A percentile compares a stretch with the other conserved stretches of the same genome.
phyloP scores from a whole-genome alignment of 192 early-diverging fungal species.

The Funneliformis mosseae region DNA sequence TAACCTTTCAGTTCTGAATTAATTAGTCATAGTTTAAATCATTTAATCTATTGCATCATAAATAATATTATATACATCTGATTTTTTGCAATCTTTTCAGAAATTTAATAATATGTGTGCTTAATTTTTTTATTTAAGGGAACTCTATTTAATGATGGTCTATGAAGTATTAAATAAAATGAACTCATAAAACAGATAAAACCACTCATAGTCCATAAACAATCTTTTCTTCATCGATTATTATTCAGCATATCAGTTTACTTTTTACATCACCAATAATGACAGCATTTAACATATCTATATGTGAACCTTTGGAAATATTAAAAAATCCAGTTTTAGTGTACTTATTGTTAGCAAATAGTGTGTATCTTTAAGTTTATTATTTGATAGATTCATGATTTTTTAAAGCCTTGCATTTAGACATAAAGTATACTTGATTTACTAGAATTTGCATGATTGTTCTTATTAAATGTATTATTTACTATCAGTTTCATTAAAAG shows the following conservation, averaged over 20 bases:
- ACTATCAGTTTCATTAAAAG: slow-evolving; percentile 12
- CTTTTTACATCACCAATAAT: slow-evolving; percentile 23
- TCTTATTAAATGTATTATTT: neutral
- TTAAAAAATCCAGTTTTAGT: slow-evolving; percentile 26
- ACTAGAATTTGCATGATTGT: neutral
- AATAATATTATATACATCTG: neutral
- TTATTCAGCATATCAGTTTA: too few species aligned
- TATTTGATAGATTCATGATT: neutral
- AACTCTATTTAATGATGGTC: slow-evolving; percentile 6
- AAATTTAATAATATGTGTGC: neutral
- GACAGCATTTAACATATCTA: slow-evolving; percentile 15
- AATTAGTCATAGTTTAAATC: slow-evolving; percentile 8
- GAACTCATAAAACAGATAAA: slow-evolving; percentile 5
- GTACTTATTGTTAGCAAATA: neutral
- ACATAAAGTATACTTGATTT: slow-evolving; percentile 12
- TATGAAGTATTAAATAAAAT: slow-evolving; percentile 21
- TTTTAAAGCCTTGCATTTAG: neutral
- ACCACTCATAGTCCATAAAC: neutral
- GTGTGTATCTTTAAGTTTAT: neutral
- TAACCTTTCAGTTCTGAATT: neutral
- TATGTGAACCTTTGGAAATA: neutral
- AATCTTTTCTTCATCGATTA: neutral
- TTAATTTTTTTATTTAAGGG: neutral
- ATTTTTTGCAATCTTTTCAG: neutral
- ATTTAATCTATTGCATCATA: slow-evolving; percentile 15